Conservation (phyloP, 495 filamentous ascomycete species). For the Letharia lupina region DNA sequence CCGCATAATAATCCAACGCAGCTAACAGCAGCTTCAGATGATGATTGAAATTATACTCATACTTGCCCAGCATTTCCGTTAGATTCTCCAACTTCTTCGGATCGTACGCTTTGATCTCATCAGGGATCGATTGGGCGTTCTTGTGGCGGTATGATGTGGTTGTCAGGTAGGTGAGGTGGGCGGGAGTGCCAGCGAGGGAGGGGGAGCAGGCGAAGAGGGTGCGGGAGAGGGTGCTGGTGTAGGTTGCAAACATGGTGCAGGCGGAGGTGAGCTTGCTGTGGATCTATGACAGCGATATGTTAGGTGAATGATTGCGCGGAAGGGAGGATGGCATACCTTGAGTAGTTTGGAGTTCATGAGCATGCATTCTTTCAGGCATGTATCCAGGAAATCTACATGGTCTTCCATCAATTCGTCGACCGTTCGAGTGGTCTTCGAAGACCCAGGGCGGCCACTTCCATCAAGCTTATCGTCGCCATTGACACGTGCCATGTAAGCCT, state of each 20-base stretch:
- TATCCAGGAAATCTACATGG: conserved; percentile 96
- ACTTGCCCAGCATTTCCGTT: conserved; percentile 73
- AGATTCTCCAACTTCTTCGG: conserved; percentile 35
- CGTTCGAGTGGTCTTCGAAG: conserved; percentile 57
- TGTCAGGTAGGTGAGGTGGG: conserved; percentile 21
- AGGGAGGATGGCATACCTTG: conserved; percentile 49
- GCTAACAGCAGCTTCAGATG: conserved; percentile 89
- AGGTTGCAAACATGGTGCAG: conserved; percentile 85
- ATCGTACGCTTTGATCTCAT: conserved; percentile 27
- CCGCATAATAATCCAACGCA: conserved; percentile 91
- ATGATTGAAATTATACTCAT: conserved; percentile 83
- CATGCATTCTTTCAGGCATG: conserved; percentile 98
- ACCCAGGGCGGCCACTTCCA: conserved; percentile 29
- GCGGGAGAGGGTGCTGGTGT: conserved; percentile 68
- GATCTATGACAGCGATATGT: conserved; percentile 47
- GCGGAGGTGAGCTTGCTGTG: conserved; percentile 91
- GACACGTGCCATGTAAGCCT: conserved; percentile 76
- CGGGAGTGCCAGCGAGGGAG: conserved; percentile 48
- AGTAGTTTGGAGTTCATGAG: conserved; percentile 90
- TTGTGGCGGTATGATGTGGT: conserved; percentile 23
- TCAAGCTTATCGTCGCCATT: conserved; percentile 51
- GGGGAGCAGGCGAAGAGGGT: conserved; percentile 71
- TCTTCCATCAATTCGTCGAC: conserved; percentile 99
- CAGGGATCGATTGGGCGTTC: conserved; percentile 28
- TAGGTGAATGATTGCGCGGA: neutral